Base-by-base conservation (phyloP, 2,329 filamentous ascomycete genomes). In the Microascus cirrosus region DNA sequence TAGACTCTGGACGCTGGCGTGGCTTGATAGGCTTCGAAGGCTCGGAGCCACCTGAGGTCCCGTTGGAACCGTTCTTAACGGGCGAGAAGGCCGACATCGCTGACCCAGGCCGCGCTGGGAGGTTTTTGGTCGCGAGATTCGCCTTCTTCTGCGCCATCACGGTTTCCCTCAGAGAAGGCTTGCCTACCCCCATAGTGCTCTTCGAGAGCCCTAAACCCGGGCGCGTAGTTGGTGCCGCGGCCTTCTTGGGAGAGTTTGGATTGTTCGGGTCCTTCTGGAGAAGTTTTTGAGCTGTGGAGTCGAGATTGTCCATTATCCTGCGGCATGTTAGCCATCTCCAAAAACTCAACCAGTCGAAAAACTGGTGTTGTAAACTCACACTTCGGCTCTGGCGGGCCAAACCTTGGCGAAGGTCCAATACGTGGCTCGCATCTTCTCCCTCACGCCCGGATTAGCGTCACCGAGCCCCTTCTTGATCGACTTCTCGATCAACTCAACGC, bases 391-490 rank as follows among this genome's bases (percentile, higher is more conserved):
- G 22, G 85, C 79, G 2, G 88, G 86, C 89, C 91, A 97, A 20
- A 90, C 78, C 36, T 76, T 76, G 60, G 85, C 83, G 69, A 92
- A 96, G 0, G 77, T 77, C 94, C 94, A 99, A 70, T 89, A 99
- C 0, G 90, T 89, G 42, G 83, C 81, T 64, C 94, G 84, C 78
- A 89, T 93, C 62, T 84, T 86, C 70, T 96, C 91, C 65, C 94
- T 84, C 53, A 97, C 93, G 34, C 86, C 88, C 8, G 92, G 91
- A 66, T 97, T 96, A 13, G 93, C 79, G 74, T 99, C 94, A 24
- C 78, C 79, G n/a, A 99, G 78, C 0, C 93, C 89, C 68, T 91
- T 95, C 70, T 87, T 91, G 66, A 99, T 83, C 63, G 87, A 90
- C 70, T 95, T 95, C 63, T 95, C 90, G 15, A 95, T 81, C 32